phyloP scores from a whole-genome alignment of 306 rosid genomes.

The Dalbergia cultrata region DNA sequence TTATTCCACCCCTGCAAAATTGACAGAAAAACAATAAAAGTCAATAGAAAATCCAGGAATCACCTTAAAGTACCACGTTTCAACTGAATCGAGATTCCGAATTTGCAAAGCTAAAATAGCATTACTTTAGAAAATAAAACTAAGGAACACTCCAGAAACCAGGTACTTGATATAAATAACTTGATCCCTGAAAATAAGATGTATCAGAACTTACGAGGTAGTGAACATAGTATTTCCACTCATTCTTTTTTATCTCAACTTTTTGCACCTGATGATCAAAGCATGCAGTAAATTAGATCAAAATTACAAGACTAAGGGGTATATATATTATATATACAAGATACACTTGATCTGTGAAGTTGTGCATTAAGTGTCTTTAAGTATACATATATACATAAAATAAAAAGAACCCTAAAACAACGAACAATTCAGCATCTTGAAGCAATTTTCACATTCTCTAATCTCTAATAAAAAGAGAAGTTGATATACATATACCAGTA shows the following conservation, averaged over 20 bases:
- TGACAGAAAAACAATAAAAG: slow-evolving; percentile 33
- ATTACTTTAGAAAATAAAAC: slow-evolving; percentile 22
- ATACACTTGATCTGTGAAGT: slow-evolving; percentile 9
- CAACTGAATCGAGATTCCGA: slow-evolving; percentile 24
- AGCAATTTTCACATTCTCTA: background rate
- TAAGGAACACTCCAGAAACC: slow-evolving; percentile 2
- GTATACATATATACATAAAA: background rate
- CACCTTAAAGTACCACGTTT: slow-evolving; percentile 34
- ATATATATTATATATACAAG: background rate
- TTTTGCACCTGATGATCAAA: slow-evolving; percentile 78
- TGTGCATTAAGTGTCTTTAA: slow-evolving; percentile 7
- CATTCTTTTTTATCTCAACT: slow-evolving; percentile 81
- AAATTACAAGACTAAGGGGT: background rate
- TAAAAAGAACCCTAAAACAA: slow-evolving; percentile 34
- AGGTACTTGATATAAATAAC: slow-evolving; percentile 17
- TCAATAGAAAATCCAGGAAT: slow-evolving; percentile 38
- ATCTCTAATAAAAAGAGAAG: background rate
- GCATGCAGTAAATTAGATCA: slow-evolving; percentile 34
- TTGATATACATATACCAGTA: background rate
- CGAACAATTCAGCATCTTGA: slow-evolving; percentile 22
- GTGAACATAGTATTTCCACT: slow-evolving; percentile 97
- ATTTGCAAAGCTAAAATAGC: slow-evolving; percentile 20
- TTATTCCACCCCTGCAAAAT: slow-evolving; percentile 99
- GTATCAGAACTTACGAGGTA: slow-evolving; percentile 78
- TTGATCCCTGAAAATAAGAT: slow-evolving; percentile 3